Evolutionary conservation across 1,284 basidiomycete species (phyloP), one percentile per base, ranked within the genome.

Genomic region (Papiliotrema laurentii): DNA sequence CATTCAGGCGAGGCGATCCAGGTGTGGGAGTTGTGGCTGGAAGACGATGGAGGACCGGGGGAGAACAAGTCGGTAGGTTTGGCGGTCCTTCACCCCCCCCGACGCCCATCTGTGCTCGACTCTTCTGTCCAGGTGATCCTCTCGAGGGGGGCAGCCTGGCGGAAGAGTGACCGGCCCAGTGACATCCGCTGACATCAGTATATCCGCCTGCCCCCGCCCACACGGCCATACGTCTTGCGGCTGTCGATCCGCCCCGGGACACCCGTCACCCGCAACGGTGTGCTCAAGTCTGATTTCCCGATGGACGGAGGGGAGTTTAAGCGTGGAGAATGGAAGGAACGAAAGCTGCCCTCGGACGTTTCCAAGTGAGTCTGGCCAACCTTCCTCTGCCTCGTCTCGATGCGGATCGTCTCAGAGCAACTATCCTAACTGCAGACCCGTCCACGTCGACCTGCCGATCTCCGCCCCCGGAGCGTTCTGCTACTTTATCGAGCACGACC

Each of bases 251-350:
- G 89, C 50, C 87, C 92, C 0, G 92, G 92, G 10, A 90, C 89
- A 0, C 83, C 87, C 1, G 88, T 89, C 6, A 83, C 89, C 2
- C 84, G 83, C 60, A 89, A 92, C 56, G 93, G 90, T 44, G 80
- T 89, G 2, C 87, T 97, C 70, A 90, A 85, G 77, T 92, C 89
- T 51, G 94, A 96, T 73, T 96, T 96, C 63, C 93, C 92, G 3
- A 79, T 96, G 5, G 86, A 97, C 59, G 92, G 91, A 16, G 87
- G 88, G 25, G 76, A 72, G 14, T 98, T 97, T 66, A 79, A 83
- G 49, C 82, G 94, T 22, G 82, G 85, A 55, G 80, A 75, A 36
- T 91, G 89, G 70, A 78, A 81, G 9, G 80, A 90, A 70, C 80
- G 87, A 65, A 84, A 63, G 51, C 59, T 74, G 34, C 69, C 69